A percentile compares a stretch with the other conserved stretches of the same genome.
Evolutionary conservation across 805 yeast genomes (phyloP).

Genomic region (Ogataea trehalophila): DNA sequence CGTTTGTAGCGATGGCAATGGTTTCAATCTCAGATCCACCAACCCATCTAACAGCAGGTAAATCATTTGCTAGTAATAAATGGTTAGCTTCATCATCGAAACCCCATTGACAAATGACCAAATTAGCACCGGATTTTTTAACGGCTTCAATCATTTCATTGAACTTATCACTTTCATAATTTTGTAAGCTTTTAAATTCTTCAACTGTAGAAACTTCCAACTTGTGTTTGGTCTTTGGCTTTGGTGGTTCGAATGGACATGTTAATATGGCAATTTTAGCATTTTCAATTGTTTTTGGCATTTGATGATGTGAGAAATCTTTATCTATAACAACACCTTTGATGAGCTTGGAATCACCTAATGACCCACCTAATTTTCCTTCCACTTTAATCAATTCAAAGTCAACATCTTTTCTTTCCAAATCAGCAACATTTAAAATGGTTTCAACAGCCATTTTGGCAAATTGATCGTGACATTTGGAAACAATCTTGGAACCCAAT

Average conservation of each 20-base stretch:
- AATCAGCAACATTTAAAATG: slow-evolving; percentile 86
- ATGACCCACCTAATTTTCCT: slow-evolving; percentile 92
- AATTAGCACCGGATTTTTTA: slow-evolving; percentile 87
- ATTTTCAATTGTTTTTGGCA: slow-evolving; percentile 77
- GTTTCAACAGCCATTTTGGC: slow-evolving; percentile 98
- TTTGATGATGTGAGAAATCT: slow-evolving; percentile 97
- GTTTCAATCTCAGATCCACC: slow-evolving; percentile 96
- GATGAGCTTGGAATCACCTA: slow-evolving; percentile 79
- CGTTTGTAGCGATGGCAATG: slow-evolving; percentile 95
- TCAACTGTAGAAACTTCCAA: slow-evolving; percentile 90
- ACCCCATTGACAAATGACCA: slow-evolving; percentile 99
- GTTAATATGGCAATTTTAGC: slow-evolving; percentile 93
- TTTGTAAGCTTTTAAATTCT: slow-evolving; percentile 86
- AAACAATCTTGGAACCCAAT: slow-evolving; percentile 90
- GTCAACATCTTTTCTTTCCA: slow-evolving; percentile 90
- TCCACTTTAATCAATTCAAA: slow-evolving; percentile 94
- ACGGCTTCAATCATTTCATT: slow-evolving; percentile 84
- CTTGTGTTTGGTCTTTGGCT: slow-evolving; percentile 98
- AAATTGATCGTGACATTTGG: slow-evolving; percentile 88
- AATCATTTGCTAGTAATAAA: slow-evolving; percentile 74
- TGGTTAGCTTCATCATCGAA: slow-evolving; percentile 99
- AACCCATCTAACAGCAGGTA: slow-evolving; percentile 98
- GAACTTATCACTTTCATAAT: slow-evolving; percentile 87
- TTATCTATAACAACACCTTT: slow-evolving; percentile 93
- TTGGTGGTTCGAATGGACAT: slow-evolving; percentile 99